Evolutionary conservation across 2,329 filamentous ascomycete species (phyloP), one percentile per base, ranked within the genome.

Genomic region (Ophidiomyces ophidiicola): DNA sequence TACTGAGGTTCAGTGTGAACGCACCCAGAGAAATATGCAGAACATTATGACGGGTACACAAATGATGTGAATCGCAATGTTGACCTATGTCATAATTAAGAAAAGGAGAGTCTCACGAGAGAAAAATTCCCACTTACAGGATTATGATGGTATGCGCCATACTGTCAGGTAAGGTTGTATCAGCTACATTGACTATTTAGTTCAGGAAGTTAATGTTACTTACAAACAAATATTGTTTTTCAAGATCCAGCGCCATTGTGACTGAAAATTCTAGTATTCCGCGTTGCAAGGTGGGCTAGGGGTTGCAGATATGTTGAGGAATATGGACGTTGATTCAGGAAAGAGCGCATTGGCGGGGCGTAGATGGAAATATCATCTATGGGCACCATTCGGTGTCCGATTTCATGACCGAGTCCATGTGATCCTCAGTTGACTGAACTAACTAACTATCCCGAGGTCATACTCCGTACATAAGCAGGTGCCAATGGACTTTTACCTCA

Each of bases 171-270:
- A 39, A 44, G 39, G 31, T 32, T 44, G 11, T 51, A 33, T 46
- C 49, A 48, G 46, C 44, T 36, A 17, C 10, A 17, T 26, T 23
- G 25, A 26, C n/a, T 17, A 14, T 21, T 12, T 12, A 3, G 10
- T 21, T n/a, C n/a, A n/a, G 35, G 40, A 26, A 44, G 41, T 32
- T 36, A 14, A 21, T 25, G 10, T 32, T 30, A 57, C 75, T 58
- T 67, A 80, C 76, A 54, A 79, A 79, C 48, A 72, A 67, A 46
- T 79, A 63, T 59, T 79, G 76, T 58, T 75, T 78, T 59, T 80
- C 76, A 14, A 80, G 67, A 52, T 79, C 76, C 46, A 79, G 59
- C 20, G 29, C 21, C 44, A 46, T 43, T 24, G 26, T 35, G 36
- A 23, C 2, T 32, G 8, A n/a, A 15, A 6, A 21, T 32, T 19